Percentiles rank a stretch among this genome's conserved stretches.
Conservation (phyloP, 371 early-diverging fungal species). For the Rhizopus delemar region DNA sequence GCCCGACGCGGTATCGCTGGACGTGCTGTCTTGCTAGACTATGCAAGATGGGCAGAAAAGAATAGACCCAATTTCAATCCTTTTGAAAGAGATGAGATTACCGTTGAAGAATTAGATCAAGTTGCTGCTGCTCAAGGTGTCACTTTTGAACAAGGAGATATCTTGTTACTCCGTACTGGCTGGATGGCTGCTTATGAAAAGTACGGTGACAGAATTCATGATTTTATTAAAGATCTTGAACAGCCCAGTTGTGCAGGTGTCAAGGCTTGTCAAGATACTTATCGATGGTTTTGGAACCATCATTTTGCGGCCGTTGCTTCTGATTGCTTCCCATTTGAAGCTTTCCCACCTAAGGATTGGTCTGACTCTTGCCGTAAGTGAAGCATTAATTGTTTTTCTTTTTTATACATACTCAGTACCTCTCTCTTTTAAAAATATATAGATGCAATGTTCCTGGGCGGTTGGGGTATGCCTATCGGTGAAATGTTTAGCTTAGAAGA, state of each 20-base stretch:
- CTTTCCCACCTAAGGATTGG: slow-evolving; percentile 33
- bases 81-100: slow-evolving; percentile 32
- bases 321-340: slow-evolving; percentile 42
- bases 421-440: not conserved
- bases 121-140: slow-evolving; percentile 42
- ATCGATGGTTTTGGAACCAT: slow-evolving; percentile 47
- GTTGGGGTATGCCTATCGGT: slow-evolving; percentile 49
- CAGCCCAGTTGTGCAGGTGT: slow-evolving; percentile 34
- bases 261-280: slow-evolving; percentile 44
- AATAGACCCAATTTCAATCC: slow-evolving; percentile 33
- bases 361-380: slow-evolving; percentile 31
- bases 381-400: not conserved
- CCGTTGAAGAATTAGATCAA: slow-evolving; percentile 37
- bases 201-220: slow-evolving; percentile 12
- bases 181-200: slow-evolving; percentile 33
- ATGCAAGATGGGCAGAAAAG: slow-evolving; percentile 39
- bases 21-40: slow-evolving; percentile 48
- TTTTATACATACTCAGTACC: not conserved
- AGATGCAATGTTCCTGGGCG: slow-evolving; percentile 43
- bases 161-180: slow-evolving; percentile 44
- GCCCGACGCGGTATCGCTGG: slow-evolving; percentile 49
- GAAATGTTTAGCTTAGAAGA: slow-evolving; percentile 43
- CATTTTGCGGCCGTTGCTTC: slow-evolving; percentile 47
- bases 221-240: slow-evolving; percentile 11
- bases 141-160: slow-evolving; percentile 39